Evolutionary conservation across 371 early-diverging fungal genomes (phyloP).

Genomic region (Homolaphlyctis polyrhiza): DNA sequence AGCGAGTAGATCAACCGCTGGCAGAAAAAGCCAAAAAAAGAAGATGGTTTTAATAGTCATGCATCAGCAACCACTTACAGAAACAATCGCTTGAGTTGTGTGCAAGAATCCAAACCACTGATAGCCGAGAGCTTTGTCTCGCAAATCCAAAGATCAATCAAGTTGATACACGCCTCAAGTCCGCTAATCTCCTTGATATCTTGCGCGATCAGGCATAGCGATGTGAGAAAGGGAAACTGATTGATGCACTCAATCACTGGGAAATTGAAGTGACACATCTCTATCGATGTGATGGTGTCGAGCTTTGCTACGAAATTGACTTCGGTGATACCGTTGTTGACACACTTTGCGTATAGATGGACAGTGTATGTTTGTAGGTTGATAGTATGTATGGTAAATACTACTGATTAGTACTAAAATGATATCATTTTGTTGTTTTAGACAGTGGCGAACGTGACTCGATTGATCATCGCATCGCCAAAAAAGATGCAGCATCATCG

Average conservation of each 20-base stretch:
- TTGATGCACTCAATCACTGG: constrained; percentile 27
- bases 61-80: constrained; percentile 22
- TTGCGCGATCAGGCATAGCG: constrained; percentile 46
- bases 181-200: constrained; percentile 36
- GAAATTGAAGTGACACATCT: constrained; percentile 48
- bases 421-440: too few relatives aligned
- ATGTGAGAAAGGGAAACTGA: constrained; percentile 29
- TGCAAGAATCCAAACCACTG: constrained; percentile 22
- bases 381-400: too few relatives aligned
- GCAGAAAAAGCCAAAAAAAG: too few relatives aligned
- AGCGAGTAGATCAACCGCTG: too few relatives aligned
- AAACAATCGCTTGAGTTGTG: constrained; percentile 33
- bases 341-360: constrained; percentile 18
- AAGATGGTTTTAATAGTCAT: too few relatives aligned
- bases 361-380: too few relatives aligned
- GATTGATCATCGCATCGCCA: too few relatives aligned
- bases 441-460: too few relatives aligned
- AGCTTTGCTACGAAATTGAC: constrained; percentile 18
- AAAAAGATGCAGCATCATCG: too few relatives aligned
- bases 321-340: constrained; percentile 36
- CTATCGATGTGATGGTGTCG: constrained; percentile 19
- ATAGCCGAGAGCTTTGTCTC: constrained; percentile 37
- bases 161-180: constrained; percentile 21
- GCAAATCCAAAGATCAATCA: constrained; percentile 48
- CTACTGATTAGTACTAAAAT: too few relatives aligned